Conservation (phyloP, 306 rosid genomes). For the Sicyos baderoa region DNA sequence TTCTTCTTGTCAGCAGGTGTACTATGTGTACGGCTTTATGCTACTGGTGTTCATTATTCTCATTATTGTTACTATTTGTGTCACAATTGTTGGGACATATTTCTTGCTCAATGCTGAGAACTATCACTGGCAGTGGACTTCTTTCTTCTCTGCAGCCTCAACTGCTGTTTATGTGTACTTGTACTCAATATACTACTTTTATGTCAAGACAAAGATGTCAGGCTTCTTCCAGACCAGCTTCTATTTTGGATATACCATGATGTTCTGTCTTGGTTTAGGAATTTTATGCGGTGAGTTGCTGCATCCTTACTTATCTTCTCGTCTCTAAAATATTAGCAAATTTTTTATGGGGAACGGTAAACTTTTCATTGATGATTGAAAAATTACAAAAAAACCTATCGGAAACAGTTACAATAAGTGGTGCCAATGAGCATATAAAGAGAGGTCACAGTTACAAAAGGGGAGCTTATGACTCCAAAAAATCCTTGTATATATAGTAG, state of each 20-base stretch:
- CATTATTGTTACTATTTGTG: conserved; percentile 76
- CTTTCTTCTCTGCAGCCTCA: conserved; percentile 97
- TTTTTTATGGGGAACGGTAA: no score
- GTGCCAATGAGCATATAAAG: no score
- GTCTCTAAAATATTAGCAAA: not conserved
- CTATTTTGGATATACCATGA: conserved; percentile 93
- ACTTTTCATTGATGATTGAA: no score
- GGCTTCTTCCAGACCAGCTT: conserved; percentile 99
- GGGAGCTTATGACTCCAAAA: no score
- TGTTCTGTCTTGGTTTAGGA: conserved; percentile 98
- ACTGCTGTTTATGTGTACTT: conserved; percentile 86
- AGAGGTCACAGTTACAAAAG: no score
- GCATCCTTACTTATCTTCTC: not conserved
- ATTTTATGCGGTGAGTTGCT: conserved; percentile 76
- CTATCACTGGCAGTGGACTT: conserved; percentile 99
- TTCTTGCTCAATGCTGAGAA: conserved; percentile 95
- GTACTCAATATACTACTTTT: conserved; percentile 84
- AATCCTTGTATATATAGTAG: no score
- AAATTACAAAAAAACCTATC: no score
- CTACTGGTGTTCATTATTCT: conserved; percentile 79
- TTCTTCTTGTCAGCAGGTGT: conserved; percentile 60
- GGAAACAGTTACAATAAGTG: no score
- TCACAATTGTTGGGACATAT: conserved; percentile 95
- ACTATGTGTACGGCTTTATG: conserved; percentile 69
- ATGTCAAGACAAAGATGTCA: conserved; percentile 96